Base-by-base conservation (phyloP, 495 filamentous ascomycete genomes). In the Aspergillus conjunctus region DNA sequence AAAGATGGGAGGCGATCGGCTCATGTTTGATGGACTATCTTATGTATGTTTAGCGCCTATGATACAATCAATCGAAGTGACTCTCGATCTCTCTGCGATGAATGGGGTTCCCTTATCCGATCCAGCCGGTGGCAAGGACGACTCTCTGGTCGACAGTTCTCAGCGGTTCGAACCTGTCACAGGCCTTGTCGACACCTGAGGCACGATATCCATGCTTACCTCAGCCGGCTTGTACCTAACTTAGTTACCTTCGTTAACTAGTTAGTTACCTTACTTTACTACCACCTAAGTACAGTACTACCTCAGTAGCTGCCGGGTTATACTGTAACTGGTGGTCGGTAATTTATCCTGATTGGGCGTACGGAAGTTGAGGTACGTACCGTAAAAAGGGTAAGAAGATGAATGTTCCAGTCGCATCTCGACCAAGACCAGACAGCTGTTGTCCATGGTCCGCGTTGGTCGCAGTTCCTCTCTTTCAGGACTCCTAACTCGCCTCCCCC, bases 41-140 rank as follows among this genome's bases (percentile, higher is more conserved):
- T 50, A 41, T 58, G 45, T 58, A 58, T 59, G 56, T 50, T 14
- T 51, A 53, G 56, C 56, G 56, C 56, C 56, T 59, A 30, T 59
- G 56, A 51, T 39, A 41, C 39, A 44, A 45, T 30, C 15, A 33
- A 56, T 31, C 32, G 18, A 44, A 56, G 26, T 39, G 56, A 21
- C 9, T 51, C 31, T 34, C 48, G 31, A 58, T 49, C 26, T 22
- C n/a, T 41, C 26, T 48, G 15, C 18, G 20, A 17, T 7, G 15
- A 48, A 20, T 48, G 44, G n/a, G n/a, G 44, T 48, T 21, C 26
- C 26, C 26, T 2, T 5, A 5, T 26, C 44, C 44, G 44, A 48
- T 11, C 1, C 44, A 48, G n/a, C 44, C 44, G 44, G 44, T 48
- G 44, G 44, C 44, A 48, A 48, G 26, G 20, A 22, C n/a, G 10